Evolutionary conservation across 176 grass and related monocot species (phyloP).

Genomic region (Coix lacrymajobi): DNA sequence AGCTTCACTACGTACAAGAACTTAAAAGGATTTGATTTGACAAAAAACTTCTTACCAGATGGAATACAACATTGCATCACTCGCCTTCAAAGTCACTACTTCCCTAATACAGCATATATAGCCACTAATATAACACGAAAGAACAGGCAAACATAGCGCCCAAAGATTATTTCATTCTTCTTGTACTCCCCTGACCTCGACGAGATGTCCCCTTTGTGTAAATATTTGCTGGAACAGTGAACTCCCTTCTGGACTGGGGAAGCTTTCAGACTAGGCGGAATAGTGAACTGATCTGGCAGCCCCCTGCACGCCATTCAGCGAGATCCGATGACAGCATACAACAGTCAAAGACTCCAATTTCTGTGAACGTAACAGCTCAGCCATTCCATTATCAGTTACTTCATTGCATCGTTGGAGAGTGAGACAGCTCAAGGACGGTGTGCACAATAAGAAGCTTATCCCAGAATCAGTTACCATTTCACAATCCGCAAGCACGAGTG

Average conservation of each 20-base stretch:
- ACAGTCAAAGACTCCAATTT: constrained; percentile 42
- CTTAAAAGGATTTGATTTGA: background rate
- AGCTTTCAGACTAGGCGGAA: background rate
- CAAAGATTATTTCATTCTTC: background rate
- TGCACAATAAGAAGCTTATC: background rate
- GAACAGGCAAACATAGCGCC: background rate
- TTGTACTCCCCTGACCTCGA: background rate
- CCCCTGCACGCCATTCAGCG: constrained; percentile 26
- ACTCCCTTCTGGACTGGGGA: background rate
- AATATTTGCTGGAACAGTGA: background rate
- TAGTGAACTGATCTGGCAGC: constrained; percentile 28
- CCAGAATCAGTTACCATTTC: constrained; percentile 31
- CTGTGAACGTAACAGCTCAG: background rate
- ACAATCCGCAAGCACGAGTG: constrained; percentile 35
- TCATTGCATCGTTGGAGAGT: constrained; percentile 26
- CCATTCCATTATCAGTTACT: constrained; percentile 38
- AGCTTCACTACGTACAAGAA: background rate
- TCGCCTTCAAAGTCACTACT: background rate
- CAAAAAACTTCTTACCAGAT: background rate
- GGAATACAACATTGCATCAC: background rate
- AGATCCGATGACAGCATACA: constrained; percentile 34
- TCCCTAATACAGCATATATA: background rate
- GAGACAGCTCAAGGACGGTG: constrained; percentile 30
- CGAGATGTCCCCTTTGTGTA: background rate
- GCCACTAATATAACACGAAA: background rate